Evolutionary conservation across 495 filamentous ascomycete genomes (phyloP).

Genomic region (Penicillium bovifimosum): DNA sequence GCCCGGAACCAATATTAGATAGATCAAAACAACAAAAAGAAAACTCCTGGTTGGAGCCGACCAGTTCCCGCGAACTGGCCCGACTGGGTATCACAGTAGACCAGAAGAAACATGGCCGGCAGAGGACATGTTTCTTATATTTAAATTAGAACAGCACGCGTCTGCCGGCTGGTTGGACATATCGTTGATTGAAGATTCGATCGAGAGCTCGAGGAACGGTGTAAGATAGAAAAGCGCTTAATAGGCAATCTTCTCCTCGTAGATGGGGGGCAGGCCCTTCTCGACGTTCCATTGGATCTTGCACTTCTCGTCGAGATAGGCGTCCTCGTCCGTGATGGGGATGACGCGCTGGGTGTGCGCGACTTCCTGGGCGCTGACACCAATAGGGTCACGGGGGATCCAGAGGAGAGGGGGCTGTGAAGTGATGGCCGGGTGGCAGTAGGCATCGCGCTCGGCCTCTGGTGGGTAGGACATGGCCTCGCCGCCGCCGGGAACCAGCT

Average conservation of each 20-base stretch:
- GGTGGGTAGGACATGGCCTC: conserved; percentile 49
- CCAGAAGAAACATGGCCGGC: conserved; percentile 1
- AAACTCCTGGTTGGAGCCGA: conserved; percentile 12
- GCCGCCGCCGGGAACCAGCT: conserved; percentile 58
- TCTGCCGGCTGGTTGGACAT: neutral
- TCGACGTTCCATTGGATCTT: conserved; percentile 72
- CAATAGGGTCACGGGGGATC: conserved; percentile 73
- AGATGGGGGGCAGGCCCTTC: conserved; percentile 69
- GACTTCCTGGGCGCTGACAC: conserved; percentile 73
- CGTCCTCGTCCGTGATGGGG: conserved; percentile 77
- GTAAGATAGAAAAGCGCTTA: conserved; percentile 18
- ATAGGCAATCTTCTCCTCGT: conserved; percentile 60
- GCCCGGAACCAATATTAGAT: neutral
- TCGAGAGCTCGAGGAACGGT: neutral
- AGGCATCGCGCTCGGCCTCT: conserved; percentile 62
- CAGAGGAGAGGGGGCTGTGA: conserved; percentile 67
- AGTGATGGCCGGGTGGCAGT: conserved; percentile 67
- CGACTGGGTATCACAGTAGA: conserved; percentile 25
- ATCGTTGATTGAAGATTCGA: neutral
- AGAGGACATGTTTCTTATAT: neutral
- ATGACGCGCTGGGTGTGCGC: conserved; percentile 65
- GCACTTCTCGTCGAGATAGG: conserved; percentile 73
- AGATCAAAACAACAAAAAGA: neutral
- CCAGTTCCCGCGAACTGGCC: neutral
- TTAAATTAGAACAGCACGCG: too few relatives aligned